Conservation (phyloP, 208 protist genomes). For the Novymonas esmeraldas region DNA sequence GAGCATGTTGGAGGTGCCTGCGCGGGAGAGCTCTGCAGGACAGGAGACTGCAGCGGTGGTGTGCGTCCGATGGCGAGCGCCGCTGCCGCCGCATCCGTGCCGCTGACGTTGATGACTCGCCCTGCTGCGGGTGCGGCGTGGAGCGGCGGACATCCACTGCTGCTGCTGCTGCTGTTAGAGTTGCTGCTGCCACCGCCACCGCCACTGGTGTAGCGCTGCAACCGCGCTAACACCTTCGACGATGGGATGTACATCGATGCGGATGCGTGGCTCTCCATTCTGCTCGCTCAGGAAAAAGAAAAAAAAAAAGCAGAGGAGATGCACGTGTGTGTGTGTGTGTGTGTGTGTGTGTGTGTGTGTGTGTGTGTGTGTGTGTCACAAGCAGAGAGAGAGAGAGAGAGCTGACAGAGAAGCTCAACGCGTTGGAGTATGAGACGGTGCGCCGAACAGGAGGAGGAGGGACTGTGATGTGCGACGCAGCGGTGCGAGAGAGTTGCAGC, state of each 20-base stretch:
- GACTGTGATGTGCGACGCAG: too few relatives aligned
- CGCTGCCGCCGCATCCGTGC: not conserved
- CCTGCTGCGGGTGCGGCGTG: not conserved
- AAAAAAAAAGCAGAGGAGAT: not conserved
- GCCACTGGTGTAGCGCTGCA: constrained; percentile 21
- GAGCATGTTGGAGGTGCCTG: too few relatives aligned
- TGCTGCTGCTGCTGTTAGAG: not conserved
- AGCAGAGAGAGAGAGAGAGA: not conserved
- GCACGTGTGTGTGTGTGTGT: not conserved
- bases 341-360: not conserved
- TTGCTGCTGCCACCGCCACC: not conserved
- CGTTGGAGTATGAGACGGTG: too few relatives aligned
- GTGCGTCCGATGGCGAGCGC: too few relatives aligned
- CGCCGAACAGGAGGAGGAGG: not conserved
- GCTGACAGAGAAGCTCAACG: too few relatives aligned
- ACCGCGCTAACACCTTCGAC: constrained; percentile 30
- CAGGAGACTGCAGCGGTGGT: too few relatives aligned
- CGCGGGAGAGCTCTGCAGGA: too few relatives aligned
- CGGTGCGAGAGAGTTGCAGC: too few relatives aligned
- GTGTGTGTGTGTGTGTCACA: not conserved
- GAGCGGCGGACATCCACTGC: too few relatives aligned
- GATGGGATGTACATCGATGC: constrained; percentile 40
- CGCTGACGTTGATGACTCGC: not conserved
- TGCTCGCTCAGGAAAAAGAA: not conserved
- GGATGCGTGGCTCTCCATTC: constrained; percentile 43